A percentile compares a stretch with the other conserved stretches of the same genome.
Evolutionary conservation across 331 rosid genomes (phyloP).

Genomic region (Rhamnella rubrinervis): DNA sequence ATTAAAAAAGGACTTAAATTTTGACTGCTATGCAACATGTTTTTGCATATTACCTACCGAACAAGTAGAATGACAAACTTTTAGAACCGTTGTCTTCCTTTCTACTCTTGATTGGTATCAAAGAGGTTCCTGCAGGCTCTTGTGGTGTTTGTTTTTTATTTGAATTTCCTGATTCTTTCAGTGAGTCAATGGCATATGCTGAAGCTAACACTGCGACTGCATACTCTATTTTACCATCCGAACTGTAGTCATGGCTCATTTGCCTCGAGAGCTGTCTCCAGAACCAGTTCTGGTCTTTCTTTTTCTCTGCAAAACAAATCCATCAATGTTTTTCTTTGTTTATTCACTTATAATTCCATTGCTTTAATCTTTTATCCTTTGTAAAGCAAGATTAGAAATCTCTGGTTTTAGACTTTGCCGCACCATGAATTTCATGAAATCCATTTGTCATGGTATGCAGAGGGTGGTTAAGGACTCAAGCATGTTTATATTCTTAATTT

Average conservation of each 20-base stretch:
- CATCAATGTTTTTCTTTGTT: slow-evolving; percentile 13
- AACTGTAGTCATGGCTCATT: slow-evolving; percentile 47
- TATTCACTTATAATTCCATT: background rate
- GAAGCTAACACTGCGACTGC: slow-evolving; percentile 78
- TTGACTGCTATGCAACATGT: background rate
- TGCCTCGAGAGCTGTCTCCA: slow-evolving; percentile 38
- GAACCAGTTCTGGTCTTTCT: slow-evolving; percentile 57
- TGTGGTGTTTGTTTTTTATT: slow-evolving; percentile 17
- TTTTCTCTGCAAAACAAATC: slow-evolving; percentile 48
- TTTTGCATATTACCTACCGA: slow-evolving; percentile 46
- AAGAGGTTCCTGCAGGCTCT: slow-evolving; percentile 16
- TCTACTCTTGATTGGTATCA: slow-evolving; percentile 38
- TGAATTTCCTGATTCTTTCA: slow-evolving; percentile 29
- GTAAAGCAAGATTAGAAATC: no score
- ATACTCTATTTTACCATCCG: slow-evolving; percentile 37
- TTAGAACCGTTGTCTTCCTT: slow-evolving; percentile 45
- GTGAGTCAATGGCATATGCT: slow-evolving; percentile 46
- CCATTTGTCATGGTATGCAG: no score
- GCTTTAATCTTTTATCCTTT: background rate
- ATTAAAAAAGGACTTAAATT: background rate
- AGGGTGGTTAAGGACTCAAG: no score
- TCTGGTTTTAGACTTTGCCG: no score
- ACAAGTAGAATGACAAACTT: slow-evolving; percentile 34
- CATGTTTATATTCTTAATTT: no score
- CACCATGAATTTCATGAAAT: no score